phyloP scores from a whole-genome alignment of 2,329 filamentous ascomycete species.

The Onygena corvina region DNA sequence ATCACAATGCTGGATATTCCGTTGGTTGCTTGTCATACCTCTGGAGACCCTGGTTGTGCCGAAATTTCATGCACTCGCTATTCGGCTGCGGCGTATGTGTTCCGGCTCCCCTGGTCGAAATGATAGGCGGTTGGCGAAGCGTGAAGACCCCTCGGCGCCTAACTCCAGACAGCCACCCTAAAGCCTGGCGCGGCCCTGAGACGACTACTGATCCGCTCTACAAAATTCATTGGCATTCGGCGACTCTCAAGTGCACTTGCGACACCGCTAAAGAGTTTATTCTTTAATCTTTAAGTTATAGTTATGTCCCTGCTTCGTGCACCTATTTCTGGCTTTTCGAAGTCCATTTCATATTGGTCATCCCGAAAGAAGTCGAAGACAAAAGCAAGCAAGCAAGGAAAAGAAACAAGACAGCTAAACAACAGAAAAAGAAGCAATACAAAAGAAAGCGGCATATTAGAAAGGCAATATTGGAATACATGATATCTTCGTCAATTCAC shows the following conservation, averaged over 20 bases:
- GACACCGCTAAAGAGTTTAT: neutral
- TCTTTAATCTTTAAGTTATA: neutral
- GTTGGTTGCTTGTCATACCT: neutral
- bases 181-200: neutral
- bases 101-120: neutral
- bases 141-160: conserved; percentile 2
- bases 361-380: conserved; percentile 4
- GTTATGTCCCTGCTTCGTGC: neutral
- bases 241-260: neutral
- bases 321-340: neutral
- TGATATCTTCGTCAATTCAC: neutral
- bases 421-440: conserved; percentile 17
- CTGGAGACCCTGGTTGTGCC: neutral
- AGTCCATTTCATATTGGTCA: neutral
- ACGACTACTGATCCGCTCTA: conserved; percentile 1
- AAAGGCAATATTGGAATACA: conserved; percentile 7
- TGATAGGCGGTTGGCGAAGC: conserved; percentile 5
- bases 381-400: conserved; percentile 10
- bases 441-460: conserved; percentile 14
- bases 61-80: conserved; percentile 4
- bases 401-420: conserved; percentile 15
- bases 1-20: neutral
- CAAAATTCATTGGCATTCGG: conserved; percentile 1
- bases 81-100: conserved; percentile 6
- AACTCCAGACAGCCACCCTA: neutral